phyloP scores from a whole-genome alignment of 306 rosid species.

The Quercus robur region DNA sequence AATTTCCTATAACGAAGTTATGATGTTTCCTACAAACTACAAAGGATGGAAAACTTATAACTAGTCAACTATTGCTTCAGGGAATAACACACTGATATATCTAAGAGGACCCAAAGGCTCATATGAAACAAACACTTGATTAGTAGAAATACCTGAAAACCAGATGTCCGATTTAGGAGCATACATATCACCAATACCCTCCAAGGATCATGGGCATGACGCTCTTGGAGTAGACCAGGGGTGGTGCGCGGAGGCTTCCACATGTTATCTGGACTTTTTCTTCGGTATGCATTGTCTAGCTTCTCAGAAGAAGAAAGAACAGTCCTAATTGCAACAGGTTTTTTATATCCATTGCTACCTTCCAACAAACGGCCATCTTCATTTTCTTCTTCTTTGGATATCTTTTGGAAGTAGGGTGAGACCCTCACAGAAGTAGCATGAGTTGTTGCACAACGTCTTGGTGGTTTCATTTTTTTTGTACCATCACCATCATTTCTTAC shows the following conservation, averaged over 20 bases:
- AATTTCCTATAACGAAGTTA: not conserved
- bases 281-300: conserved; percentile 47
- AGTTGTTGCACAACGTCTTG: conserved; percentile 5
- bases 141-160: conserved; percentile 42
- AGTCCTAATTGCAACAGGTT: not conserved
- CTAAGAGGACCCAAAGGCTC: not conserved
- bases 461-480: not conserved
- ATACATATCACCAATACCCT: conserved; percentile 68
- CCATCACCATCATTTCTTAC: not conserved
- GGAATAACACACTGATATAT: not conserved
- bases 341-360: not conserved
- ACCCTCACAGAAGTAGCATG: conserved; percentile 9
- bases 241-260: conserved; percentile 71
- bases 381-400: not conserved
- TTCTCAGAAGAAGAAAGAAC: conserved; percentile 34
- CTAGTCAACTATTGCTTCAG: not conserved
- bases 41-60: not conserved
- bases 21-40: not conserved
- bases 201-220: conserved; percentile 71
- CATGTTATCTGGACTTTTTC: conserved; percentile 42
- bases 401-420: conserved; percentile 32
- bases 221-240: conserved; percentile 56
- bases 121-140: not conserved
- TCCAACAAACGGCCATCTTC: not conserved
- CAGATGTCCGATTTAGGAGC: conserved; percentile 59